These are phyloP conservation scores for Patellifolia procumbens DNA, from an alignment of 179 eudicot genomes.

Conservation along the genomic window DNA sequence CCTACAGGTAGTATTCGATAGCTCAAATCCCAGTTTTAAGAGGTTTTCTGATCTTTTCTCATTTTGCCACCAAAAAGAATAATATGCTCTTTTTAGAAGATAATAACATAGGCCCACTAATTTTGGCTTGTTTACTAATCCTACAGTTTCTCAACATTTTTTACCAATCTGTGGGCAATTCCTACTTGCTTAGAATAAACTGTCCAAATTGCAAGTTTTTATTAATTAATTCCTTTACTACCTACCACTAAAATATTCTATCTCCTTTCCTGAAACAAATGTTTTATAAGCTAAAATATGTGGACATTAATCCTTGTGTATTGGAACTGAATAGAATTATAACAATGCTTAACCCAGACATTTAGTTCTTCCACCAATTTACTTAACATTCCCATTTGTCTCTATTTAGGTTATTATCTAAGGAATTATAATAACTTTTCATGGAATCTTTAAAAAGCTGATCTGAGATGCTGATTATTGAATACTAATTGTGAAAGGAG, in stretches of 20 bases:
- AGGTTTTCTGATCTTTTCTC: no score
- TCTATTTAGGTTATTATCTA: not conserved
- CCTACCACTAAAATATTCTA: not conserved
- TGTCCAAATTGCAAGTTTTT: not conserved
- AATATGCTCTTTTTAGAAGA: not conserved
- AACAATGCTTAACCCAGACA: not conserved
- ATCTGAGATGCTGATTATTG: not conserved
- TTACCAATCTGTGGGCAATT: slow-evolving; percentile 33
- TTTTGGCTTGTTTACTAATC: slow-evolving; percentile 13
- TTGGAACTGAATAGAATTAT: not conserved
- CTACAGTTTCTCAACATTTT: slow-evolving; percentile 16
- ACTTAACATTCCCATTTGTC: slow-evolving; percentile 18
- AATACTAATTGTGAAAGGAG: not conserved
- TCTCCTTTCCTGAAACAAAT: not conserved
- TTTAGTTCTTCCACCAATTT: slow-evolving; percentile 3
- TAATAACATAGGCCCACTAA: slow-evolving; percentile 25
- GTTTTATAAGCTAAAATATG: not conserved
- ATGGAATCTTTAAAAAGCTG: slow-evolving; percentile 22
- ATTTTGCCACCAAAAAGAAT: no score
- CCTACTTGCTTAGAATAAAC: not conserved
- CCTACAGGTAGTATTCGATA: slow-evolving; percentile 1
- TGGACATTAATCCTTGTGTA: not conserved
- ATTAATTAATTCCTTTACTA: no score
- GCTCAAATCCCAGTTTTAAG: no score
- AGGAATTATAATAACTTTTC: not conserved